A percentile compares a stretch with the other conserved stretches of the same genome.
These are phyloP conservation scores for Candida tropicalis DNA, from an alignment of 1,139 yeast genomes.

Conservation along the genomic window DNA sequence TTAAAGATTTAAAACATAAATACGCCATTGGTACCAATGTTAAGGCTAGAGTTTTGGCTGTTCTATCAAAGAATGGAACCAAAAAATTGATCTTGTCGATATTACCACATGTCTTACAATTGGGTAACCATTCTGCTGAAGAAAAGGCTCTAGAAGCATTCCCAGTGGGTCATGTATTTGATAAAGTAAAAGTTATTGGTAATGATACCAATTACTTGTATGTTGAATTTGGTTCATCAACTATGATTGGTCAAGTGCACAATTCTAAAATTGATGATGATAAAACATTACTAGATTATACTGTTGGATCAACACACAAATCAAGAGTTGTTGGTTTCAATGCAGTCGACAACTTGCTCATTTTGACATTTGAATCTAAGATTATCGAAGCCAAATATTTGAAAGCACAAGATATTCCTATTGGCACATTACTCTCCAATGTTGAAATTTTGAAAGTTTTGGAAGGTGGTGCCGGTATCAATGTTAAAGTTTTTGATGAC, in stretches of 20 bases:
- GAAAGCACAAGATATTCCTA: conserved; percentile 68
- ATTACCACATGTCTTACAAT: conserved; percentile 54
- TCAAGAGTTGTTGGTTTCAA: conserved; percentile 81
- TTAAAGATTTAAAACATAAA: conserved; percentile 56
- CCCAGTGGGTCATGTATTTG: conserved; percentile 76
- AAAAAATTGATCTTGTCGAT: conserved; percentile 66
- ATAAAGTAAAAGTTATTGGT: conserved; percentile 58
- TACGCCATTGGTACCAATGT: conserved; percentile 67
- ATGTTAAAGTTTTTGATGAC: conserved; percentile 62
- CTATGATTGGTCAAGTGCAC: conserved; percentile 68
- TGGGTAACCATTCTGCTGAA: conserved; percentile 19
- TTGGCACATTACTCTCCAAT: conserved; percentile 66
- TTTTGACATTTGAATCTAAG: conserved; percentile 68
- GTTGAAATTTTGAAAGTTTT: conserved; percentile 64
- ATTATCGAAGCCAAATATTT: conserved; percentile 66
- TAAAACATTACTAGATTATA: conserved; percentile 53
- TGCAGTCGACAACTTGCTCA: conserved; percentile 62
- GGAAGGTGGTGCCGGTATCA: conserved; percentile 64
- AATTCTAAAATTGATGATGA: conserved; percentile 66
- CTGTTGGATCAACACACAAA: conserved; percentile 63
- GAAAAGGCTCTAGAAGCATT: conserved; percentile 55
- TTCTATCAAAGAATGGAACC: conserved; percentile 56
- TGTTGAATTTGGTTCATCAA: conserved; percentile 59
- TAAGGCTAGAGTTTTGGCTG: conserved; percentile 71
- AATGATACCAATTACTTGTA: conserved; percentile 58